These are phyloP conservation scores for Phytophthora parvispora DNA, from an alignment of 352 stramenopile species.

Conservation along the genomic window DNA sequence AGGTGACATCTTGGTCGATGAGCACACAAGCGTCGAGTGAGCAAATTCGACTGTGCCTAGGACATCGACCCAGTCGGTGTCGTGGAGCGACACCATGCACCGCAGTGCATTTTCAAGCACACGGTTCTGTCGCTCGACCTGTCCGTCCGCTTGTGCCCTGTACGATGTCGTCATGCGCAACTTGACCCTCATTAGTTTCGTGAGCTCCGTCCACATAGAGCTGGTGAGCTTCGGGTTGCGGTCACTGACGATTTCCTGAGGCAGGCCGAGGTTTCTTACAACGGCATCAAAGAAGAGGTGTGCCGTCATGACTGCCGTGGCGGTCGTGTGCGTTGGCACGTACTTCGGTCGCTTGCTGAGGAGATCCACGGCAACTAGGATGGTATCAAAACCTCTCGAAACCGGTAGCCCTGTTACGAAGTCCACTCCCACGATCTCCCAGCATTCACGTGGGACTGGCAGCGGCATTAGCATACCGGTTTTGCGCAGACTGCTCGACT, in stretches of 20 bases:
- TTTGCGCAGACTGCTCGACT: constrained; percentile 1
- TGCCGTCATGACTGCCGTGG: not conserved
- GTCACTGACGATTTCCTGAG: constrained; percentile 2
- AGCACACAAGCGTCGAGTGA: constrained; percentile 2
- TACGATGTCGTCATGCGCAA: not conserved
- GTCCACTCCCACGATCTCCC: not conserved
- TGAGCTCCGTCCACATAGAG: constrained; percentile 5
- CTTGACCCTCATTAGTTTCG: constrained; percentile 6
- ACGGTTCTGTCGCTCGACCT: constrained; percentile 1
- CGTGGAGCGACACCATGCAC: constrained; percentile 10
- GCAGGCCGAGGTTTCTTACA: constrained; percentile 3
- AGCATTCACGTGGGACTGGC: constrained; percentile 4
- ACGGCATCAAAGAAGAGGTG: constrained; percentile 2
- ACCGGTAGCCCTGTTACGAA: constrained; percentile 10
- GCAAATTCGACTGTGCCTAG: constrained; percentile 6
- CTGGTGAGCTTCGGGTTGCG: constrained; percentile 10
- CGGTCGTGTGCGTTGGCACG: not conserved
- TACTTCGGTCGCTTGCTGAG: constrained; percentile 8
- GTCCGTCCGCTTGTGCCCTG: constrained; percentile 4
- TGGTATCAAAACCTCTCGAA: not conserved
- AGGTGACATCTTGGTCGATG: constrained; percentile 12
- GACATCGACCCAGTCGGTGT: constrained; percentile 7
- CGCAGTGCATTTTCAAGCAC: constrained; percentile 4
- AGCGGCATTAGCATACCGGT: constrained; percentile 1
- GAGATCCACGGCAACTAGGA: not conserved